Percentiles rank a stretch among this genome's conserved stretches.
phyloP scores from a whole-genome alignment of 73 alveolate genomes.

The Paramecium caudatum region DNA sequence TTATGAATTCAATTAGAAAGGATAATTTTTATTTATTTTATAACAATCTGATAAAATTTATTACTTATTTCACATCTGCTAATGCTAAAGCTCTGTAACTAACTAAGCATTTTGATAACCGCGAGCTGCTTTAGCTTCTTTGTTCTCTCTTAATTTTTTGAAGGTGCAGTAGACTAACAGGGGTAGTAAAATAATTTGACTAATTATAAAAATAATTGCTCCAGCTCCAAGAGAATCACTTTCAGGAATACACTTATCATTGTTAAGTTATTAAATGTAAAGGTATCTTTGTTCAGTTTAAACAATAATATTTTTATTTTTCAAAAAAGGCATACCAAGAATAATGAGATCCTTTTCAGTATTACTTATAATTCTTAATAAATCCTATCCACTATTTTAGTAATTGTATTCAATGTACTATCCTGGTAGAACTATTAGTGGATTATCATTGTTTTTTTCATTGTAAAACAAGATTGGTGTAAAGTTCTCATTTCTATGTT shows the following conservation, averaged over 20 bases:
- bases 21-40: no score
- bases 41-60: no score
- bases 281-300: background rate
- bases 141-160: background rate
- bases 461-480: background rate
- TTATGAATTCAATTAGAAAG: no score
- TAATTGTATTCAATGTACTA: background rate
- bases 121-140: no score
- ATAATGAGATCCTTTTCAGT: background rate
- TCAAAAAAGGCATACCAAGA: background rate
- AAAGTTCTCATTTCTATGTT: background rate
- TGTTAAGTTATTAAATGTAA: background rate
- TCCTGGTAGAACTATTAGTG: background rate
- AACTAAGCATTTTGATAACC: no score
- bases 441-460: background rate
- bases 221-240: background rate
- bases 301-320: background rate
- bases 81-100: no score
- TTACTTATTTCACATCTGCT: no score
- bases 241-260: background rate
- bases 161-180: background rate
- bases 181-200: background rate
- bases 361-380: background rate
- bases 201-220: background rate
- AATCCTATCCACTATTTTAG: background rate